Percentiles rank a stretch among this genome's conserved stretches.
Evolutionary conservation across 2,329 filamentous ascomycete species (phyloP).

Genomic region (Fusarium newnesense): DNA sequence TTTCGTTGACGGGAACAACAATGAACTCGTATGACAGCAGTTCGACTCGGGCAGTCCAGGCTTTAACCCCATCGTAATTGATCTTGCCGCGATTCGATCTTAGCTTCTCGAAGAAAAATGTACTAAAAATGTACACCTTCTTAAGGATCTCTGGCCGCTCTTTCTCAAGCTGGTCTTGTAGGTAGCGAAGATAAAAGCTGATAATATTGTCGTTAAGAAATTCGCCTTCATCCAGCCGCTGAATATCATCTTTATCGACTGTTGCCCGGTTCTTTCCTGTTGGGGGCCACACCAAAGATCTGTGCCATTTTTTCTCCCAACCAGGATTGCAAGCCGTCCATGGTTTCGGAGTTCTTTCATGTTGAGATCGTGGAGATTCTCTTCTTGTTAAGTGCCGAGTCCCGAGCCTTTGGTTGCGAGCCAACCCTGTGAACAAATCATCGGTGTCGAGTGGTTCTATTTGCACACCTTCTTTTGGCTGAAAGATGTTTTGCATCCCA

Average conservation of each 20-base stretch:
- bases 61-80: conserved; percentile 85
- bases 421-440: background rate
- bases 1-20: conserved; percentile 90
- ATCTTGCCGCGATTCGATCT: conserved; percentile 71
- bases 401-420: conserved; percentile 27
- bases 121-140: conserved; percentile 89
- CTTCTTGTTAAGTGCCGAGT: conserved; percentile 43
- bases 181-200: conserved; percentile 83
- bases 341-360: conserved; percentile 32
- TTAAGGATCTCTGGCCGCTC: conserved; percentile 65
- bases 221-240: conserved; percentile 82
- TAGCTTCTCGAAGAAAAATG: conserved; percentile 87
- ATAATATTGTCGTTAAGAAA: conserved; percentile 95
- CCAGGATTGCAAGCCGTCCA: conserved; percentile 64
- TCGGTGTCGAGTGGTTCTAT: background rate
- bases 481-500: conserved; percentile 30
- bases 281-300: conserved; percentile 70
- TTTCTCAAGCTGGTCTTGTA: conserved; percentile 70
- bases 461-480: background rate
- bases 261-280: conserved; percentile 69
- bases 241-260: conserved; percentile 78
- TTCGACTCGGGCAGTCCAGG: conserved; percentile 89
- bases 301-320: conserved; percentile 65
- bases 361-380: conserved; percentile 23
- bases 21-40: conserved; percentile 89